Base-by-base conservation (phyloP, 1,284 basidiomycete species). In the Melanopsichium pennsylvanicum region DNA sequence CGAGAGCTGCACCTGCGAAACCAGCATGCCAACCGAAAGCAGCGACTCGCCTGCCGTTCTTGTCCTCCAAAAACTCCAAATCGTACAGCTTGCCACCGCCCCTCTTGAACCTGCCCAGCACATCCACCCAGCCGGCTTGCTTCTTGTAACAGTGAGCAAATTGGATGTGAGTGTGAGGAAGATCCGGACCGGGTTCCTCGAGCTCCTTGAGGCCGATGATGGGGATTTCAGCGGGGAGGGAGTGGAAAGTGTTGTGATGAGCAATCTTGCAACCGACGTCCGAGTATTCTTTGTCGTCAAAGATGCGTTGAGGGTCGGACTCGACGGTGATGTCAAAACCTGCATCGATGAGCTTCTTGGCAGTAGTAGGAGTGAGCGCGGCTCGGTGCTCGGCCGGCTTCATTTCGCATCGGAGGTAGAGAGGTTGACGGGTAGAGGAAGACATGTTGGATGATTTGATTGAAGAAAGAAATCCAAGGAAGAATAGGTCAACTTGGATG, bases 1-100 rank as follows among this genome's bases (percentile, higher is more conserved):
- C 94, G 0, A 92, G 91, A 2, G 95, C 96, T 5, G 96, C 93
- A 22, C 96, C 96, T 7, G 95, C 94, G 74, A 97, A 98, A 3
- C 96, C 96, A 12, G 96, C 96, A 82, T 98, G 91, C 86, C 91
- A 99, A 7, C 96, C 96, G 78, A 99, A 99, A 0, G 96, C 96
- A n/a, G 96, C 96, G 22, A 99, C 95, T 31, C 96, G 89, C 29
- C 92, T 86, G 21, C 93, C 92, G 36, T 81, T 85, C 15, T 85
- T 87, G 81, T 98, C 94, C 72, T 88, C 90, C 60, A 98, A 85
- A 84, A 98, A 99, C 84, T 99, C 96, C 62, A 98, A 85, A 82
- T 98, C 96, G 84, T 98, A 97, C 38, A 99, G 85, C 31, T 88
- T 90, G 21, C 95, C 95, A 29, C 87, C 86, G 22, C 95, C 96